Conservation (phyloP, 2,329 filamentous ascomycete species). For the Beauveria pseudobassiana region DNA sequence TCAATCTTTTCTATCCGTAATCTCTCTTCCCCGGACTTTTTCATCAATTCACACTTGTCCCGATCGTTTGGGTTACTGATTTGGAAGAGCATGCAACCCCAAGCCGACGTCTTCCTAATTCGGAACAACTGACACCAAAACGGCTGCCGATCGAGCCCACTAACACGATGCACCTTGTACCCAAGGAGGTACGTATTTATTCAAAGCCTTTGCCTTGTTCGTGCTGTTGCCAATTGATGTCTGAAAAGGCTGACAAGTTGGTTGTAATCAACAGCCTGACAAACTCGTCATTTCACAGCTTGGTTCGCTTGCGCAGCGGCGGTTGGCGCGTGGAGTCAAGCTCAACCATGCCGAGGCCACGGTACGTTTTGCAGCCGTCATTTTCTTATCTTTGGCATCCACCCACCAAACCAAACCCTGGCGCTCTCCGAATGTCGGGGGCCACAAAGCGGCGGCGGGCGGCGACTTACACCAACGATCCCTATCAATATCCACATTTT, state of each 20-base stretch:
- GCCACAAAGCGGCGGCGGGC: background rate
- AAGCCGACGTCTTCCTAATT: slow-evolving; percentile 6
- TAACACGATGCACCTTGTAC: slow-evolving; percentile 38
- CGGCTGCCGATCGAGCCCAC: slow-evolving; percentile 1
- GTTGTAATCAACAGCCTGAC: slow-evolving; percentile 58
- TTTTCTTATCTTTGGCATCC: background rate
- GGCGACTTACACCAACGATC: background rate
- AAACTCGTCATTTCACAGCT: slow-evolving; percentile 91
- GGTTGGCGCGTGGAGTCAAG: slow-evolving; percentile 79
- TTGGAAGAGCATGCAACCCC: slow-evolving; percentile 6
- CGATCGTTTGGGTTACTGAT: slow-evolving; percentile 4
- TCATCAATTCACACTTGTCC: background rate
- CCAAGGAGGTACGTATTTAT: slow-evolving; percentile 35
- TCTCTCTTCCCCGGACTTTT: background rate
- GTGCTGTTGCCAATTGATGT: too few relatives aligned
- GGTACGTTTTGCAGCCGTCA: slow-evolving; percentile 36
- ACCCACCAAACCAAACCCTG: background rate
- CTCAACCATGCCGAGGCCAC: slow-evolving; percentile 87
- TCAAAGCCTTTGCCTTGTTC: background rate
- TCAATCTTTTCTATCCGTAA: background rate
- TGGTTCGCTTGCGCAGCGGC: slow-evolving; percentile 77
- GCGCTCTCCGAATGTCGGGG: slow-evolving; percentile 2
- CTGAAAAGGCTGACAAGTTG: background rate
- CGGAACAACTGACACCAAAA: slow-evolving; percentile 3
- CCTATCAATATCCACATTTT: background rate